phyloP scores from a whole-genome alignment of 148 eudicot species.

The Fagopyrum esculentum region DNA sequence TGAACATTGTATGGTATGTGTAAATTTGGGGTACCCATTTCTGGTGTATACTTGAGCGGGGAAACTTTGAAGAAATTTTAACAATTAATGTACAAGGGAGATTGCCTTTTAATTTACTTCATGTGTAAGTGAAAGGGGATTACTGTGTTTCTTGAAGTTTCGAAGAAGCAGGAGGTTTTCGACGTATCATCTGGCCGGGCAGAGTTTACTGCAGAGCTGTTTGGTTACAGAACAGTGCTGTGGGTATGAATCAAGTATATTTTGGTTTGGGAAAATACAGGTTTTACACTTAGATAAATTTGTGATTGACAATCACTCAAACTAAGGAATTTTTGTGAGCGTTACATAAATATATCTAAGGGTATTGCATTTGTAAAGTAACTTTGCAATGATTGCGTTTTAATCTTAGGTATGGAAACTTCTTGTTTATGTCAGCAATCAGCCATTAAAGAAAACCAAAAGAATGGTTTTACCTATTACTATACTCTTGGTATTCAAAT shows the following conservation, averaged over 20 bases:
- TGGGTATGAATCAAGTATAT: background rate
- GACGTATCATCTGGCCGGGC: background rate
- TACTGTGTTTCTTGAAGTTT: background rate
- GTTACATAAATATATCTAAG: background rate
- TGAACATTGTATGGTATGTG: background rate
- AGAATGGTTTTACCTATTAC: background rate
- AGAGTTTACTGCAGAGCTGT: background rate
- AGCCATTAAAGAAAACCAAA: background rate
- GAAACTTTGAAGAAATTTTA: background rate
- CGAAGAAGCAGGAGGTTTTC: background rate
- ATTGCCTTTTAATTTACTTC: background rate
- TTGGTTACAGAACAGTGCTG: background rate
- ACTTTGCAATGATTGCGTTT: background rate
- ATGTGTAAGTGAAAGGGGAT: background rate
- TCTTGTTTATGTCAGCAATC: background rate
- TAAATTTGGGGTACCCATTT: background rate
- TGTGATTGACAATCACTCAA: background rate
- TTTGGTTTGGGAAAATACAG: background rate
- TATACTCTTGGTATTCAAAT: background rate
- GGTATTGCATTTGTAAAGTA: background rate
- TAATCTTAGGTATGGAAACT: background rate
- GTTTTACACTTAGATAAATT: background rate
- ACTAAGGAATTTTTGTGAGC: background rate
- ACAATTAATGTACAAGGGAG: background rate
- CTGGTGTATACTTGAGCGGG: background rate